A percentile compares a stretch with the other conserved stretches of the same genome.
Evolutionary conservation across 148 eudicot genomes (phyloP).

Genomic region (Cornus controversa): DNA sequence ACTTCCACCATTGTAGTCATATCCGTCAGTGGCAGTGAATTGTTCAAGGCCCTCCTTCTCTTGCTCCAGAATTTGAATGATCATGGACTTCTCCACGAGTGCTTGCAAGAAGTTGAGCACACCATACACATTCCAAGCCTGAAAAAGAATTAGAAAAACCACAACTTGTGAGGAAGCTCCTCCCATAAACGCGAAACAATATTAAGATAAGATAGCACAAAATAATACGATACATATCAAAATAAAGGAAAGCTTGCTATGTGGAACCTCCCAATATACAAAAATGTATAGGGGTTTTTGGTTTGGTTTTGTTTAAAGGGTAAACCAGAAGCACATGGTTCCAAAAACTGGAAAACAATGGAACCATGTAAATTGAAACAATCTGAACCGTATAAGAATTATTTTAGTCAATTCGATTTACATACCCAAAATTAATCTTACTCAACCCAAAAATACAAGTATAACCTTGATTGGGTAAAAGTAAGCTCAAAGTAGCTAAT

Average conservation of each 20-base stretch:
- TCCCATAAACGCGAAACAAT: neutral
- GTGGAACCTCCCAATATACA: neutral
- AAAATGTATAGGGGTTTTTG: too few species aligned
- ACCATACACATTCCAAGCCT: conserved; percentile 99
- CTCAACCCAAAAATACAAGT: too few species aligned
- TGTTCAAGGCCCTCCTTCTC: conserved; percentile 94
- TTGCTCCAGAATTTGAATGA: conserved; percentile 72
- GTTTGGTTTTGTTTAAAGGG: too few species aligned
- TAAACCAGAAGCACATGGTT: too few species aligned
- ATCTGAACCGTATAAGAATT: too few species aligned
- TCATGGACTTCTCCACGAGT: conserved; percentile 84
- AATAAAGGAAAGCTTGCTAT: neutral
- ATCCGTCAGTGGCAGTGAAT: conserved; percentile 94
- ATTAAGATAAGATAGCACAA: neutral
- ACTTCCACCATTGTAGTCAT: conserved; percentile 93
- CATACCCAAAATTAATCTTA: too few species aligned
- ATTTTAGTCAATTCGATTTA: too few species aligned
- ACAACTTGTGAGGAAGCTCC: neutral
- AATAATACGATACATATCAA: neutral
- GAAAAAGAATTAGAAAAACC: conserved; percentile 4
- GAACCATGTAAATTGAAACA: too few species aligned
- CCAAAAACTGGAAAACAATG: too few species aligned
- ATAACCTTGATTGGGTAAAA: too few species aligned
- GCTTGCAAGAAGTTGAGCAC: conserved; percentile 98
- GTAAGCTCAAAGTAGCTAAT: too few species aligned